Percentiles rank a stretch among this genome's conserved stretches.
These are phyloP conservation scores for Liquidambar formosana DNA, from an alignment of 164 flowering plant genomes.

Conservation along the genomic window DNA sequence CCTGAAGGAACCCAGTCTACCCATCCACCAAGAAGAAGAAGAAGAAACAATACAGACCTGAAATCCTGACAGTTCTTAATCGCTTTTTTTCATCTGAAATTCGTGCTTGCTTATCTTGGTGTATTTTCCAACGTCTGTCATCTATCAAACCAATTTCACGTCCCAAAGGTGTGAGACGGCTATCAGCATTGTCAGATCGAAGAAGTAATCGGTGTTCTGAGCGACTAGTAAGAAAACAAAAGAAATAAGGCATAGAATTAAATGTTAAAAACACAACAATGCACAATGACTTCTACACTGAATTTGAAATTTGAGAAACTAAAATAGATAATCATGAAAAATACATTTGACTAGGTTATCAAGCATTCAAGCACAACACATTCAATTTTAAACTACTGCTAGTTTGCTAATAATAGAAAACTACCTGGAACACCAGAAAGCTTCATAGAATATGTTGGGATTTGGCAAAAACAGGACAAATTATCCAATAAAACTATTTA, in stretches of 20 bases:
- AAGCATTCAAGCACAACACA: no score
- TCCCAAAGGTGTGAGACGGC: constrained; percentile 94
- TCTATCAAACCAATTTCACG: constrained; percentile 91
- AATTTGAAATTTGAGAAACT: neutral
- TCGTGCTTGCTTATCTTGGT: constrained; percentile 80
- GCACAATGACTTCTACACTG: neutral
- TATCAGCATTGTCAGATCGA: constrained; percentile 94
- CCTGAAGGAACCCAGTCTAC: neutral
- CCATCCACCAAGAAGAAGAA: neutral
- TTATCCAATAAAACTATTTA: no score
- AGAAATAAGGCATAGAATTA: neutral
- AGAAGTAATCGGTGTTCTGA: constrained; percentile 92
- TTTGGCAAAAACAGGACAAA: no score
- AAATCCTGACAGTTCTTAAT: constrained; percentile 65
- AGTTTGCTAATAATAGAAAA: no score
- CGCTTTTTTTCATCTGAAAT: constrained; percentile 79
- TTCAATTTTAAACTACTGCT: no score
- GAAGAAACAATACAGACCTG: constrained; percentile 49
- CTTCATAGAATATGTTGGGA: no score
- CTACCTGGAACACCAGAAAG: no score
- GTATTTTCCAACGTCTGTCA: constrained; percentile 83
- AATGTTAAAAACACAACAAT: neutral
- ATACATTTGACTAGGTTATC: no score
- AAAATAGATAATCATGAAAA: neutral
- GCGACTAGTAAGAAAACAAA: constrained; percentile 51